Evolutionary conservation across 2,329 filamentous ascomycete species (phyloP), one percentile per base, ranked within the genome.

Genomic region (Colletotrichum sojae): DNA sequence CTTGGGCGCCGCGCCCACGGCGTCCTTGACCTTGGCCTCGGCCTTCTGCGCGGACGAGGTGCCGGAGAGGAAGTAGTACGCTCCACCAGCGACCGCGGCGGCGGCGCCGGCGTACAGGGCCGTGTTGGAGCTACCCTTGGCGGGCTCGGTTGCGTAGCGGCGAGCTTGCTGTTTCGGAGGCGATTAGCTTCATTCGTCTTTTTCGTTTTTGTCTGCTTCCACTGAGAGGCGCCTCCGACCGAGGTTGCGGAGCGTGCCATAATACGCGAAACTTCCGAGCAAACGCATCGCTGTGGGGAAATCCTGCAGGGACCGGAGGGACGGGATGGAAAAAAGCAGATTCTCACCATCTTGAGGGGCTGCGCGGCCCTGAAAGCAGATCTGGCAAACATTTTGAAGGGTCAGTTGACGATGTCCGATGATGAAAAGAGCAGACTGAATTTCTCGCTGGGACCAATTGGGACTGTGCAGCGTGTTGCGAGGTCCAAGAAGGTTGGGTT

Each of bases 91-190:
- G 20, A 89, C 82, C 67, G 83, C 88, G 59, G 84, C 88, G 45
- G 86, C 90, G 55, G 87, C 84, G 66, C 85, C 90, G 46, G 85
- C 85, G 78, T 90, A 91, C 71, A 94, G 79, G 45, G 89, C 78
- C 46, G 86, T 80, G 76, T 88, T 90, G 77, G 85, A 87, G 78
- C 56, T 31, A 71, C 87, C 83, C 81, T 89, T 89, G 71, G 78
- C 66, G 16, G 79, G 75, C 75, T 90, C 86, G 72, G 93, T 92
- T 66, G 95, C 93, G 82, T 97, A 98, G 76, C 82, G 81, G 71
- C 86, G 85, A 72, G 81, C 77, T 74, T 82, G 82, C 83, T 85
- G 45, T 39, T 13, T 51, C 45, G 31, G 4, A 18, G 4, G 4
- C 5, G 16, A 5, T n/a, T 46, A 36, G 40, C 16, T 43, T 3